Conservation (phyloP, 2,329 filamentous ascomycete genomes). For the Calycina herbarum region DNA sequence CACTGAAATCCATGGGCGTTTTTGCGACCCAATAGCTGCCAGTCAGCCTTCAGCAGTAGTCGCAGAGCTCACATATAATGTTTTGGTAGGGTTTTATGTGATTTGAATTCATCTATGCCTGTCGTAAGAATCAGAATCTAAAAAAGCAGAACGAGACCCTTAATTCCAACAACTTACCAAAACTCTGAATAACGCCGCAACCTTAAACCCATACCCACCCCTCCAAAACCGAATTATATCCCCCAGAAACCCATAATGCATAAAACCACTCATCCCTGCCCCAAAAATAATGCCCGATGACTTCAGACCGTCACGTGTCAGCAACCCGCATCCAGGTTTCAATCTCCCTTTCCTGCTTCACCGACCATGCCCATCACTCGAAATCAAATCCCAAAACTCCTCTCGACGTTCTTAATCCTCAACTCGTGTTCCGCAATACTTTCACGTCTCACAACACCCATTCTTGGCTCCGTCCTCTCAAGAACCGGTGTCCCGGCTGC, state of each 20-base stretch:
- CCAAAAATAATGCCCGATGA: neutral
- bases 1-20: neutral
- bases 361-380: neutral
- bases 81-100: neutral
- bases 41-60: neutral
- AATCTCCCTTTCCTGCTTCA: neutral
- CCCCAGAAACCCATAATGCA: neutral
- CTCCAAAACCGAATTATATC: neutral
- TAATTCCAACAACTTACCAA: neutral
- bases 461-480: conserved; percentile 9
- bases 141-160: neutral
- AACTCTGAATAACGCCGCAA: neutral
- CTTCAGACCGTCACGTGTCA: neutral
- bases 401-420: conserved; percentile 18
- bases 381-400: conserved; percentile 12
- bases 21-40: too few species aligned
- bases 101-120: conserved; percentile 4
- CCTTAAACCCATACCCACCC: neutral
- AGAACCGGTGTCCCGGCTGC: neutral
- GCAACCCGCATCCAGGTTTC: neutral
- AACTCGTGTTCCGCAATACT: conserved; percentile 15
- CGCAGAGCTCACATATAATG: neutral
- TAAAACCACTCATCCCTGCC: neutral
- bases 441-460: conserved; percentile 12
- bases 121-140: conserved; percentile 1